A percentile compares a stretch with the other conserved stretches of the same genome.
phyloP scores from a whole-genome alignment of 768 basidiomycete species.

The Boletales sp. region DNA sequence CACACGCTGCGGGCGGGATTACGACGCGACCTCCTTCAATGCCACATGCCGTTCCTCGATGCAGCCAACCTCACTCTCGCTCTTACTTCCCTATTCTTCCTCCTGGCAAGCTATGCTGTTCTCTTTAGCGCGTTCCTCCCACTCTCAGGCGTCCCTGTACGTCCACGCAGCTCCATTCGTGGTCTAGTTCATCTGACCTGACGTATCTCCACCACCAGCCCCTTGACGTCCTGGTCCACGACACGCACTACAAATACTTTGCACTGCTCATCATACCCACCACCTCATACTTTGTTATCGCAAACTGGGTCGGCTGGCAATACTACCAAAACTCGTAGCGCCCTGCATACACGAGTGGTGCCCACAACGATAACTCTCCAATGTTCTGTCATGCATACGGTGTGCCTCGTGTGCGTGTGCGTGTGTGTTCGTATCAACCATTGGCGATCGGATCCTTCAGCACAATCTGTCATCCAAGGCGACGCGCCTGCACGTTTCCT shows the following conservation, averaged over 20 bases:
- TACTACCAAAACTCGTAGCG: constrained; percentile 86
- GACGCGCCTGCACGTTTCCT: constrained; percentile 17
- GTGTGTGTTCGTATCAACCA: constrained; percentile 7
- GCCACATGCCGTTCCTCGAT: constrained; percentile 29
- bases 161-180: constrained; percentile 21
- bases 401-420: constrained; percentile 17
- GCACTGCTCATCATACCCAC: constrained; percentile 74
- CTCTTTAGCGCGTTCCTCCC: constrained; percentile 66
- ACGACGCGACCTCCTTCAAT: constrained; percentile 17
- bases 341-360: constrained; percentile 3
- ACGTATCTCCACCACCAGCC: constrained; percentile 41
- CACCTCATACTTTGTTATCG: constrained; percentile 86
- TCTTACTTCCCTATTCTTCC: constrained; percentile 50
- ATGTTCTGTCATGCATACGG: too few species aligned
- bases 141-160: constrained; percentile 46
- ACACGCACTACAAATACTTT: constrained; percentile 92
- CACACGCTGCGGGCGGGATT: constrained; percentile 27
- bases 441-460: constrained; percentile 16
- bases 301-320: constrained; percentile 99
- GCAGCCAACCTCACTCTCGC: constrained; percentile 47
- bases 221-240: constrained; percentile 59
- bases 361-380: too few species aligned
- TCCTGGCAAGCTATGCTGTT: constrained; percentile 56
- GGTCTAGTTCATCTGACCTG: constrained; percentile 4
- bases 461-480: constrained; percentile 12